phyloP scores from a whole-genome alignment of 331 rosid species.

The Erythrophleum ivorense region DNA sequence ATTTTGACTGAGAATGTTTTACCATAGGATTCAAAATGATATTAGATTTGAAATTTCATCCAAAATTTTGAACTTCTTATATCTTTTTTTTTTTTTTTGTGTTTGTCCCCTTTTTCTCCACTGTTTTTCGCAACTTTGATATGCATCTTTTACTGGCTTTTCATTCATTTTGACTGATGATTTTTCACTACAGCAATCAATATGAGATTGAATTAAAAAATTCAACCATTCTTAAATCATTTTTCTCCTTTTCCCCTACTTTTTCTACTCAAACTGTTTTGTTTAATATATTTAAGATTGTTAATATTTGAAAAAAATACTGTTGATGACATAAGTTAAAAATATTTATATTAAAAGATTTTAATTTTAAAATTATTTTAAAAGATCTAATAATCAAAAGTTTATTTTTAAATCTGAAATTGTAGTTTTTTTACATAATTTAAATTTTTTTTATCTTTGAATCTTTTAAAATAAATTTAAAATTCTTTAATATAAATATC shows the following conservation, averaged over 20 bases:
- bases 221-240: neutral
- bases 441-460: too few relatives aligned
- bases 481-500: too few relatives aligned
- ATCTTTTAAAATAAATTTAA: too few relatives aligned
- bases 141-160: neutral
- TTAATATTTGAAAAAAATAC: too few relatives aligned
- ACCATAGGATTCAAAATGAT: neutral
- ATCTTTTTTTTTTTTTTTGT: neutral
- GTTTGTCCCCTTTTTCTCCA: neutral
- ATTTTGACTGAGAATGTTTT: neutral
- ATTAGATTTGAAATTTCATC: too few relatives aligned
- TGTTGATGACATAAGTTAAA: too few relatives aligned
- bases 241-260: slow-evolving; percentile 6
- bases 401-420: too few relatives aligned
- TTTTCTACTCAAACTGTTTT: neutral
- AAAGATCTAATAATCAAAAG: too few relatives aligned
- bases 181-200: neutral
- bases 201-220: neutral
- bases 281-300: too few relatives aligned
- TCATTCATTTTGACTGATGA: slow-evolving; percentile 10
- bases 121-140: neutral
- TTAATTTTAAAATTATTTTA: too few relatives aligned
- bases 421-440: too few relatives aligned
- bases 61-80: neutral
- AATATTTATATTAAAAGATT: too few relatives aligned